phyloP scores from a whole-genome alignment of 257 asterid species.

The Jasminum sambac region DNA sequence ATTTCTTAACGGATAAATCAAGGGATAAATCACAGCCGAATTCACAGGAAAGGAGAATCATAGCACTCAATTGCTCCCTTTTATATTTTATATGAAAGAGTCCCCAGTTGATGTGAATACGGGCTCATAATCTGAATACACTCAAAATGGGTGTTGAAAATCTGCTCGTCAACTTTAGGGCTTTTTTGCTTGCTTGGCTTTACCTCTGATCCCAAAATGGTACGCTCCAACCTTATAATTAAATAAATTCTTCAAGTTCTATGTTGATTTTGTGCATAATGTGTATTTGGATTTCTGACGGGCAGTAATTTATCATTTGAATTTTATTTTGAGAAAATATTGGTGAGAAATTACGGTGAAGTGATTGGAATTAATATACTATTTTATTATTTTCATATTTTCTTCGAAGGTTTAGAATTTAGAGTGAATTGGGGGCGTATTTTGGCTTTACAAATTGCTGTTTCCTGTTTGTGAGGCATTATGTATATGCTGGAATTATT shows the following conservation, averaged over 20 bases:
- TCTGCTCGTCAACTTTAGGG: conserved; percentile 47
- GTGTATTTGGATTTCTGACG: not conserved
- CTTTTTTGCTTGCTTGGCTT: conserved; percentile 49
- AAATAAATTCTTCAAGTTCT: not conserved
- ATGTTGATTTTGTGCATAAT: not conserved
- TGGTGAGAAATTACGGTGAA: not conserved
- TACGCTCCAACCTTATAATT: conserved; percentile 28
- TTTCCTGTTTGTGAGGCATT: too few relatives aligned
- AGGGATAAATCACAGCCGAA: too few relatives aligned
- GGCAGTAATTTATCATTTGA: not conserved
- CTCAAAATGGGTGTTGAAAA: conserved; percentile 38
- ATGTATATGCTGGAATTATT: too few relatives aligned
- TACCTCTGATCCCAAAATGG: conserved; percentile 68
- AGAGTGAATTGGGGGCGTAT: conserved; percentile 13
- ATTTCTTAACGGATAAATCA: too few relatives aligned
- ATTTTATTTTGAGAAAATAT: not conserved
- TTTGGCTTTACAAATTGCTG: too few relatives aligned
- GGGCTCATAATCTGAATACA: not conserved
- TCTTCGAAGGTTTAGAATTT: not conserved
- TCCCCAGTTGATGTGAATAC: too few relatives aligned
- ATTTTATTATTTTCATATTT: not conserved
- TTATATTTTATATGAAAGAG: too few relatives aligned
- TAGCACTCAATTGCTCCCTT: too few relatives aligned
- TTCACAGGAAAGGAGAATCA: too few relatives aligned
- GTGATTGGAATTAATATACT: not conserved